Percentiles rank a stretch among this genome's conserved stretches.
Evolutionary conservation across 805 yeast species (phyloP).

Genomic region (Spathaspora sp.): DNA sequence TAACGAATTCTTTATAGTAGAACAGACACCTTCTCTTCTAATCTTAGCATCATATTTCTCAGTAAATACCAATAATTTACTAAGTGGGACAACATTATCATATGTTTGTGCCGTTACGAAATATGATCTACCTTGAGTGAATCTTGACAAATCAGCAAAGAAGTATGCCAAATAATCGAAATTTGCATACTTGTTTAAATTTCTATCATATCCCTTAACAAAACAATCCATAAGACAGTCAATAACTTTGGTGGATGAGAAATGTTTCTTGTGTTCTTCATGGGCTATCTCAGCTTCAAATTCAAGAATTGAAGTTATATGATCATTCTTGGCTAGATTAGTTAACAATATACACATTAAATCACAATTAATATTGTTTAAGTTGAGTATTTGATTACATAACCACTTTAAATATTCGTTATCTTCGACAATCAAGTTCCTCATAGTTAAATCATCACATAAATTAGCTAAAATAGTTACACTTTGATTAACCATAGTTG

Average conservation of each 20-base stretch:
- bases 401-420: conserved; percentile 48
- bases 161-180: conserved; percentile 83
- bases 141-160: conserved; percentile 87
- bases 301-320: conserved; percentile 42
- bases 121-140: conserved; percentile 67
- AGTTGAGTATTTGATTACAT: conserved; percentile 46
- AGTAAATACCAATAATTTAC: conserved; percentile 80
- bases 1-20: conserved; percentile 84
- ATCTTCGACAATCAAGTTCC: conserved; percentile 66
- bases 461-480: conserved; percentile 79
- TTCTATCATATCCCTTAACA: conserved; percentile 76
- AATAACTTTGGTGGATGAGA: conserved; percentile 55
- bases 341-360: conserved; percentile 79
- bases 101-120: conserved; percentile 69
- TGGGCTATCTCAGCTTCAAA: conserved; percentile 37
- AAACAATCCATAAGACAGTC: conserved; percentile 87
- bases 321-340: conserved; percentile 78
- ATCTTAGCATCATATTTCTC: conserved; percentile 72
- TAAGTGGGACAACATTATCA: conserved; percentile 73
- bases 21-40: conserved; percentile 89
- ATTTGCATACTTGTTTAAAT: conserved; percentile 66
- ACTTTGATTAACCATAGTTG: conserved; percentile 59
- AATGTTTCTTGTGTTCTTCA: conserved; percentile 42
- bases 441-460: conserved; percentile 64
- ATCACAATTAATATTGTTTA: conserved; percentile 68